These are phyloP conservation scores for Trichosporon inkin DNA, from an alignment of 1,284 basidiomycete species.

Conservation along the genomic window DNA sequence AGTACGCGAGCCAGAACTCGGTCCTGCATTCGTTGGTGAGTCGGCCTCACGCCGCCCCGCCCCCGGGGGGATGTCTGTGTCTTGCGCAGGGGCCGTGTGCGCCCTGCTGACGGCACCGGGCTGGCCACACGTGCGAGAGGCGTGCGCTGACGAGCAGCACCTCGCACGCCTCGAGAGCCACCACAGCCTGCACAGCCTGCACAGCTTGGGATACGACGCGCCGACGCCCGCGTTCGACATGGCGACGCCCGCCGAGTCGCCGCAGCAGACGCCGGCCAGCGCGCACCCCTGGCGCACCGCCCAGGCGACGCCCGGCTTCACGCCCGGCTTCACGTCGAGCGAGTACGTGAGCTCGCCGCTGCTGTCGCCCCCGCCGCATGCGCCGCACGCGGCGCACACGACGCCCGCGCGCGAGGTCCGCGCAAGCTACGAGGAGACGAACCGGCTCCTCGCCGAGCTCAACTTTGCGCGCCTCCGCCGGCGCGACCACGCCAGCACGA, in stretches of 20 bases:
- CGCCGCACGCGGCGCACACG: background rate
- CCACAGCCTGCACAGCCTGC: background rate
- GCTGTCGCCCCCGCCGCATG: conserved; percentile 1
- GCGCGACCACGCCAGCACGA: background rate
- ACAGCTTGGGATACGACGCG: background rate
- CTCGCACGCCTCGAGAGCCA: conserved; percentile 12
- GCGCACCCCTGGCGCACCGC: background rate
- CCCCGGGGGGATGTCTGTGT: too few species aligned
- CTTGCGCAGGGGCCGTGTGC: background rate
- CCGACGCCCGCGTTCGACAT: conserved; percentile 7
- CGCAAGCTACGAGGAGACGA: conserved; percentile 42
- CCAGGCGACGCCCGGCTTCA: conserved; percentile 9
- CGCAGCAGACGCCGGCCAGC: background rate
- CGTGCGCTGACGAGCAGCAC: conserved; percentile 9
- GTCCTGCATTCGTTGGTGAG: conserved; percentile 22
- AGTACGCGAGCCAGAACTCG: conserved; percentile 24
- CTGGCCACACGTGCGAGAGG: too few species aligned
- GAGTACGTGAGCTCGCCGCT: conserved; percentile 15
- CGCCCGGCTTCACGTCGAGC: conserved; percentile 16
- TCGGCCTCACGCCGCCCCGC: too few species aligned
- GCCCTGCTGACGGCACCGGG: background rate
- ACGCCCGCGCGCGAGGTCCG: conserved; percentile 21
- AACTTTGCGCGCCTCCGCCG: conserved; percentile 33
- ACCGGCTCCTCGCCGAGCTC: conserved; percentile 41
- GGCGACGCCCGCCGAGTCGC: background rate